phyloP scores from a whole-genome alignment of 345 rosid species.

The Triadica sebifera region DNA sequence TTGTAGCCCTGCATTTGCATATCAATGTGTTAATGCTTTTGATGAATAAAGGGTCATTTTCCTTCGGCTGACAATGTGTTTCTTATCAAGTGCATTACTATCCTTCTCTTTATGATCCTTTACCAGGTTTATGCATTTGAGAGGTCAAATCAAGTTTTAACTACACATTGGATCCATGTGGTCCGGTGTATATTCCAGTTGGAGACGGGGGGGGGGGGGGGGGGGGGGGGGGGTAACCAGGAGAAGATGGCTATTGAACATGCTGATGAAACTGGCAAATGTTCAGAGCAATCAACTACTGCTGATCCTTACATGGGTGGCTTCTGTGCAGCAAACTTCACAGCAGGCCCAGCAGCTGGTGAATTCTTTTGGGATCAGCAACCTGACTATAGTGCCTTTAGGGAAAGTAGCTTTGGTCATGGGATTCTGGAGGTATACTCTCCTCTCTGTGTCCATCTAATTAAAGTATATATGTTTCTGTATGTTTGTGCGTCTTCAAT shows the following conservation, averaged over 20 bases:
- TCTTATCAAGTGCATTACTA: background rate
- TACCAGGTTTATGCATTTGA: constrained; percentile 86
- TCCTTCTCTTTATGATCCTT: background rate
- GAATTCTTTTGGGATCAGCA: constrained; percentile 87
- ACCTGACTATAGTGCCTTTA: constrained; percentile 83
- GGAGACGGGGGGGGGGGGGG: too few relatives aligned
- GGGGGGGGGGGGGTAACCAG: constrained; percentile 61
- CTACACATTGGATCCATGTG: constrained; percentile 76
- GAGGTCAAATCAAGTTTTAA: constrained; percentile 85
- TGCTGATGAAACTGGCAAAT: constrained; percentile 87
- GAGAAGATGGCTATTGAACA: constrained; percentile 62
- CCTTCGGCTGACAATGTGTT: background rate
- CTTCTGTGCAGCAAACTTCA: constrained; percentile 72
- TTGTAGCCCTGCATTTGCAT: background rate
- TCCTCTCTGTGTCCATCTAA: constrained; percentile 1
- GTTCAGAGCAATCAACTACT: constrained; percentile 58
- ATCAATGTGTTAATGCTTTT: background rate
- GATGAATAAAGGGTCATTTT: background rate
- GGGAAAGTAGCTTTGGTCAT: constrained; percentile 94
- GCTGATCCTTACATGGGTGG: constrained; percentile 51
- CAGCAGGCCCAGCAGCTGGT: constrained; percentile 63
- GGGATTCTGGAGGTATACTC: constrained; percentile 81
- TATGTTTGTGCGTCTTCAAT: background rate
- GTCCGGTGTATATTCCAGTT: constrained; percentile 66
- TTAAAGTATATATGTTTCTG: background rate